phyloP scores from a whole-genome alignment of 805 yeast species.

The Nakazawaea pomicola region DNA sequence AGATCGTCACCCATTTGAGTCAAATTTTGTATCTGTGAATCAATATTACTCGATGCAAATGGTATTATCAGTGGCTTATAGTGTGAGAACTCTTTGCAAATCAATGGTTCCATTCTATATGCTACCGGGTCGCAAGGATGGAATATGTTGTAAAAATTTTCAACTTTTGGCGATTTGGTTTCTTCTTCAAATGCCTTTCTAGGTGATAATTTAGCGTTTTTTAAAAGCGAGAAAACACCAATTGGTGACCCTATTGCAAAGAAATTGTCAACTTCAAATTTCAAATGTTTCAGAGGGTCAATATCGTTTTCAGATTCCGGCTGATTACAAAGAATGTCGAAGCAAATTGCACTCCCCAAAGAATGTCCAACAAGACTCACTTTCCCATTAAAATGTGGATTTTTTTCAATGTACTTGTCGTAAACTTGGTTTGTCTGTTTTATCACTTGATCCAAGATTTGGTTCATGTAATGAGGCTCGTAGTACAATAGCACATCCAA shows the following conservation, averaged over 20 bases:
- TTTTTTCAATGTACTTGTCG: slow-evolving; percentile 48
- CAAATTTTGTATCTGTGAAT: slow-evolving; percentile 34
- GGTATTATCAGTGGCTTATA: slow-evolving; percentile 56
- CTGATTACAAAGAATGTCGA: slow-evolving; percentile 64
- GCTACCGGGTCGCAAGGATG: slow-evolving; percentile 93
- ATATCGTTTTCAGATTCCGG: slow-evolving; percentile 23
- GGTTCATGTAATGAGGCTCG: slow-evolving; percentile 60
- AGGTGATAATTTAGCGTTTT: slow-evolving; percentile 53
- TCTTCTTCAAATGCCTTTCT: slow-evolving; percentile 18
- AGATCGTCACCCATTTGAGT: slow-evolving; percentile 38
- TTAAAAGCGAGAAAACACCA: slow-evolving; percentile 77
- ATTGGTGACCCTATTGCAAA: slow-evolving; percentile 89
- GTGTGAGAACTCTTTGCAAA: slow-evolving; percentile 42
- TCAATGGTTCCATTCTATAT: slow-evolving; percentile 82
- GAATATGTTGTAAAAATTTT: slow-evolving; percentile 73
- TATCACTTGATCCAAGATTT: slow-evolving; percentile 59
- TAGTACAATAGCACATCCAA: slow-evolving; percentile 78
- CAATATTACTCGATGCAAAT: slow-evolving; percentile 47
- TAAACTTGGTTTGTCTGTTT: slow-evolving; percentile 60
- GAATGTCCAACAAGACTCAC: slow-evolving; percentile 89
- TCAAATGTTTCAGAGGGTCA: slow-evolving; percentile 34
- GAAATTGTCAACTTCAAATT: slow-evolving; percentile 68
- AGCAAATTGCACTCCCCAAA: slow-evolving; percentile 78
- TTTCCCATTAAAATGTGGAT: slow-evolving; percentile 75
- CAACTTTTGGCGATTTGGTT: slow-evolving; percentile 47